Evolutionary conservation across 2,329 filamentous ascomycete genomes (phyloP), one percentile per base, ranked within the genome.

Genomic region (Colletotrichum sp.): DNA sequence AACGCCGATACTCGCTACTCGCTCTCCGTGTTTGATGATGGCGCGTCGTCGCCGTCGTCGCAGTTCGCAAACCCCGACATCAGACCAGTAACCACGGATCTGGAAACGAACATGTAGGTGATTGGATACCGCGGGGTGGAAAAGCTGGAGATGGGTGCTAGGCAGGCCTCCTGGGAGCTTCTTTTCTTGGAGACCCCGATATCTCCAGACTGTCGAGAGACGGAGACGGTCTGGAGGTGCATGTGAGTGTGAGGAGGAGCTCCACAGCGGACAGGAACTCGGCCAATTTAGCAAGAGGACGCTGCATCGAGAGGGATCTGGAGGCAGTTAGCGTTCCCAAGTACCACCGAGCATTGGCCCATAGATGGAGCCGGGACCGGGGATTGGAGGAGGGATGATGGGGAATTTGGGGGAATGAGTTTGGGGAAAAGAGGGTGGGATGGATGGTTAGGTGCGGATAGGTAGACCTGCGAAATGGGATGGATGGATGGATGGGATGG

Each of bases 281-380:
- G 78, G 77, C 67, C 78, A 78, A 77, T 76, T 72, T 77, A 61
- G 59, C 68, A 68, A 72, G 48, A 69, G 44, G 34, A 71, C n/a
- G 65, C 63, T 68, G 76, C 72, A 75, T 76, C 72, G 52, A 36
- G 44, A 69, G 66, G 39, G 36, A 77, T 39, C 48, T 64, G 69
- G 67, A 74, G 63, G 59, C 60, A 67, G 71, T 69, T 76, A 79
- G 78, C 77, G 78, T 74, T 66, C 30, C 73, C 39, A 59, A 82
- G 77, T 81, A 81, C 78, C 77, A 79, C 80, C 79, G 80, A 80
- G 79, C 68, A 80, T 80, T 80, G 76, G 79, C 77, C 80, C 79
- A 44, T 44, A 78, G 79, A 76, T 71, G 75, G 78, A 61, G 73
- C 32, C 77, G 74, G 78, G 76, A 39, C 70, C 44, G 68, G 71